Evolutionary conservation across 2,329 filamentous ascomycete genomes (phyloP), one percentile per base, ranked within the genome.

Genomic region (Seiridium cupressi): DNA sequence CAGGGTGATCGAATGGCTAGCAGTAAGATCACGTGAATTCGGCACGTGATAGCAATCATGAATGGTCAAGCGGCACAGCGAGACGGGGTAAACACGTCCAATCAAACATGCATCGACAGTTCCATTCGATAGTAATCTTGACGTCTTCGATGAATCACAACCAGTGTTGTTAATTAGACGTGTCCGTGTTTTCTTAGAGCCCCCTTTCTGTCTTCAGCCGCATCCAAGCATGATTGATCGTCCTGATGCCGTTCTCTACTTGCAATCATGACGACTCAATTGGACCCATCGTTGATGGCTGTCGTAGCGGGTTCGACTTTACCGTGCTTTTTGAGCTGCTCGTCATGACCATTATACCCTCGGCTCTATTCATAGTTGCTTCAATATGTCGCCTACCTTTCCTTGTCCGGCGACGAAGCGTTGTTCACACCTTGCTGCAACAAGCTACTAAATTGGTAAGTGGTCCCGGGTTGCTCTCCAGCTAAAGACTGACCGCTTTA

Each of bases 261-360:
- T 53, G 49, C 49, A 13, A 32, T 18, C 8, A 13, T 13, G 49
- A 53, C 32, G 49, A 31, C 34, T 18, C 49, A 9, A 8, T 53
- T 18, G 49, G 49, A 13, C 49, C 49, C n/a, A 8, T 9, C 11
- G 49, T 53, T 31, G 9, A 5, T 9, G 49, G 49, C 10, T 53
- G 49, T 53, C 49, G 49, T n/a, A 44, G 60, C 40, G 36, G 44
- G 8, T 58, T 58, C 26, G 69, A 73, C 57, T 73, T 73, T 56
- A 73, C 65, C 40, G 8, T 73, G 35, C 63, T 68, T 53, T 73
- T 73, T 56, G 70, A 73, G 61, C 54, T 74, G 58, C 48, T 72
- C 13, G 71, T 72, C 57, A 70, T 72, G 60, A 69, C 69, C 1
- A 65, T 73, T 5, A 55, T 73, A 32, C 70, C 69, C 2, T 66